A percentile compares a stretch with the other conserved stretches of the same genome.
These are phyloP conservation scores for Hippophae rhamnoides DNA, from an alignment of 306 rosid genomes.

Conservation along the genomic window DNA sequence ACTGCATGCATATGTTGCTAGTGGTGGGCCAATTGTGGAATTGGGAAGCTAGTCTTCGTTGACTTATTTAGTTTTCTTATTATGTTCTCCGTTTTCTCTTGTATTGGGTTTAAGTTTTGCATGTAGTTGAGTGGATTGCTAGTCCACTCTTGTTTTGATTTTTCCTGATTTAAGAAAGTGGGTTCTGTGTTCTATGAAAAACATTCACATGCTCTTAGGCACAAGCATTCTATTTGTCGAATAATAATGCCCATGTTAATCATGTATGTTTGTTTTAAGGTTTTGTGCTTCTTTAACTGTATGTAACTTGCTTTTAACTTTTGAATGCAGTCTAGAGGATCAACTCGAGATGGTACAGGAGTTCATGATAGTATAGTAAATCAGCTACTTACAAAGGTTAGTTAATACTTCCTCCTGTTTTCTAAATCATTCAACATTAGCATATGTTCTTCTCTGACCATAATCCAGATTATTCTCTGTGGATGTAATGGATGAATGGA, in stretches of 20 bases:
- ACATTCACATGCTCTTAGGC: too few species aligned
- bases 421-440: conserved; percentile 5
- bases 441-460: conserved; percentile 4
- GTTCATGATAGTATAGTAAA: conserved; percentile 98
- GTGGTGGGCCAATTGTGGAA: too few species aligned
- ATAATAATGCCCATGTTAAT: neutral
- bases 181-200: too few species aligned
- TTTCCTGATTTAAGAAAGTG: too few species aligned
- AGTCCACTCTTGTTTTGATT: too few species aligned
- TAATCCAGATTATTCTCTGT: conserved; percentile 3
- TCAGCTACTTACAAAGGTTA: conserved; percentile 96
- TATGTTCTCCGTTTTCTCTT: too few species aligned
- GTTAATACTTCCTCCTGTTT: conserved; percentile 18
- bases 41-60: too few species aligned
- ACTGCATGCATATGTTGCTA: too few species aligned
- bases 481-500: conserved; percentile 15
- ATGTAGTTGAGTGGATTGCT: too few species aligned
- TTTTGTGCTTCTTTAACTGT: neutral
- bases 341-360: conserved; percentile 96
- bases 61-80: too few species aligned
- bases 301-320: conserved; percentile 17
- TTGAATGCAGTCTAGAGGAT: conserved; percentile 79
- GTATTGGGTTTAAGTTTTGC: too few species aligned
- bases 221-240: too few species aligned
- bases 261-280: neutral